Conservation (phyloP, 805 yeast species). For the Kodamaea laetipori region DNA sequence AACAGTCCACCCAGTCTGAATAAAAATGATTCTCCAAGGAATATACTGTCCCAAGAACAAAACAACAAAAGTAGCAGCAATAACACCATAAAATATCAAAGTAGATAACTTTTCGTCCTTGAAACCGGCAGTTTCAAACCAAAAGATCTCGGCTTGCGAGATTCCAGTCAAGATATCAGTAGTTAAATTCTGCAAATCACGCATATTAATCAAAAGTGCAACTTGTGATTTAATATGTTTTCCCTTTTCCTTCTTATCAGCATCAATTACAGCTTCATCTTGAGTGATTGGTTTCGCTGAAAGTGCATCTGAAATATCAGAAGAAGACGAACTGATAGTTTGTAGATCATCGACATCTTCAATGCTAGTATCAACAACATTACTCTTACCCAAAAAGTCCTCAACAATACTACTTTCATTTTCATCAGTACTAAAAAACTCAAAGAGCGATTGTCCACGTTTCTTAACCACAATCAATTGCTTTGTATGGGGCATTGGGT, state of each 20-base stretch:
- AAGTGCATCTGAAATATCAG: slow-evolving; percentile 8
- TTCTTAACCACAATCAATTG: slow-evolving; percentile 46
- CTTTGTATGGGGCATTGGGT: slow-evolving; percentile 54
- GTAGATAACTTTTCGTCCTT: slow-evolving; percentile 70
- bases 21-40: slow-evolving; percentile 66
- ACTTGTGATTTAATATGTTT: slow-evolving; percentile 35
- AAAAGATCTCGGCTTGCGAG: slow-evolving; percentile 54
- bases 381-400: slow-evolving; percentile 28
- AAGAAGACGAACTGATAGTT: slow-evolving; percentile 14
- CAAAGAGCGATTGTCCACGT: slow-evolving; percentile 57
- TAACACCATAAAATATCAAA: slow-evolving; percentile 46
- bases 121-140: slow-evolving; percentile 68
- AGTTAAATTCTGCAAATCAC: slow-evolving; percentile 71
- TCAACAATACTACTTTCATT: slow-evolving; percentile 35
- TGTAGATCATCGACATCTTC: slow-evolving; percentile 10
- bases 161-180: slow-evolving; percentile 52
- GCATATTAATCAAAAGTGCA: slow-evolving; percentile 59
- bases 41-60: slow-evolving; percentile 51
- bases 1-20: slow-evolving; percentile 57
- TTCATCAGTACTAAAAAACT: slow-evolving; percentile 32
- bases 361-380: slow-evolving; percentile 3
- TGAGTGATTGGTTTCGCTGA: slow-evolving; percentile 3
- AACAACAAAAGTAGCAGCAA: slow-evolving; percentile 37
- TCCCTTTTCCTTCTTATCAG: slow-evolving; percentile 18
- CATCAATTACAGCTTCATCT: slow-evolving; percentile 12